Percentiles rank a stretch among this genome's conserved stretches.
Conservation (phyloP, 495 filamentous ascomycete genomes). For the Stereocaulon alpinum region DNA sequence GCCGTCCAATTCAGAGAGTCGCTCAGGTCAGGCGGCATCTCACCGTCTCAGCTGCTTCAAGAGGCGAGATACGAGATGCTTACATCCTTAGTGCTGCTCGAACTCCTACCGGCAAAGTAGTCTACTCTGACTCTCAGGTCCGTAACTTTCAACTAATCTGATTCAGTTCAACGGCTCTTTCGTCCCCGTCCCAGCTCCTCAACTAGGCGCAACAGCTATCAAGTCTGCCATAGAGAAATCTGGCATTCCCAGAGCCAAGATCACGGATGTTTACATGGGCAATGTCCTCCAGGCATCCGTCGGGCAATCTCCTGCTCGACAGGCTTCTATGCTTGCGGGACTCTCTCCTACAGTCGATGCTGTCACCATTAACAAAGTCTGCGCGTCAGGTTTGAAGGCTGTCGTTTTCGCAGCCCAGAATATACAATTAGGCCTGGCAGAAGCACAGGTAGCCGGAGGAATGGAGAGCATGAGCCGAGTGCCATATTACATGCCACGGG, state of each 20-base stretch:
- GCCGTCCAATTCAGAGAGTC: conserved; percentile 35
- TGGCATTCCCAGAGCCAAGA: conserved; percentile 59
- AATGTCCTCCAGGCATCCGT: conserved; percentile 80
- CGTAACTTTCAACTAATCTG: background rate
- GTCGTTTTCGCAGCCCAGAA: conserved; percentile 84
- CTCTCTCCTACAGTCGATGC: conserved; percentile 69
- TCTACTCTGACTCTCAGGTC: background rate
- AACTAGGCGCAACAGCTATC: conserved; percentile 80
- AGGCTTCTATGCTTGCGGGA: conserved; percentile 82
- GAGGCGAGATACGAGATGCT: conserved; percentile 68
- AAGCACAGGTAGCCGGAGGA: conserved; percentile 83
- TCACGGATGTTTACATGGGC: conserved; percentile 92
- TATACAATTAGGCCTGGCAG: conserved; percentile 79
- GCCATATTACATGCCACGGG: conserved; percentile 78
- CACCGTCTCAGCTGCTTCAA: conserved; percentile 46
- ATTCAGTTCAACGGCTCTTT: conserved; percentile 89
- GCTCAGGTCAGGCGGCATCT: conserved; percentile 51
- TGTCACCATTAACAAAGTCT: conserved; percentile 93
- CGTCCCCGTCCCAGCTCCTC: conserved; percentile 63
- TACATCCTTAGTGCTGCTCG: conserved; percentile 85
- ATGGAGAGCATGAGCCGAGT: conserved; percentile 97
- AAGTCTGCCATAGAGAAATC: conserved; percentile 79
- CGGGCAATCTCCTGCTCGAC: conserved; percentile 85
- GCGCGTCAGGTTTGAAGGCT: conserved; percentile 86
- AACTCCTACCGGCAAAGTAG: conserved; percentile 79